Conservation (phyloP, 1,284 basidiomycete species). For the Golubevia sp. region DNA sequence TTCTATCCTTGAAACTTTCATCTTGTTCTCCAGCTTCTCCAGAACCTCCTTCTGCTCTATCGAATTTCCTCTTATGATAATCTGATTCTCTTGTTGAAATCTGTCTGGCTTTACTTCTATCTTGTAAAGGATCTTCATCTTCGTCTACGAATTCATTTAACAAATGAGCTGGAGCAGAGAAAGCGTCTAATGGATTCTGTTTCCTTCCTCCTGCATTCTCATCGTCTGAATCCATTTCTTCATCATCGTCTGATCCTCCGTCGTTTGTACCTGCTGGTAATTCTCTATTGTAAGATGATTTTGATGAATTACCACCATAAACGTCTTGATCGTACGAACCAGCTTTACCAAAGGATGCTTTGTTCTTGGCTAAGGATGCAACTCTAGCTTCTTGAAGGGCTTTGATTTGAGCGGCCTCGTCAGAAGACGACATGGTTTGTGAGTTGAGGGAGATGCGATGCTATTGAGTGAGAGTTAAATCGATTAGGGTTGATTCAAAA, state of each 20-base stretch:
- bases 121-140: slow-evolving; percentile 47
- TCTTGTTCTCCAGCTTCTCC: slow-evolving; percentile 22
- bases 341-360: slow-evolving; percentile 21
- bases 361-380: neutral
- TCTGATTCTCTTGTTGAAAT: slow-evolving; percentile 53
- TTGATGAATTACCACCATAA: slow-evolving; percentile 24
- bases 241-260: slow-evolving; percentile 11
- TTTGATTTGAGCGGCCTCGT: neutral
- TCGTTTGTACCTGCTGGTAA: slow-evolving; percentile 25
- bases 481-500: too few species aligned
- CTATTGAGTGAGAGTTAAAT: too few species aligned
- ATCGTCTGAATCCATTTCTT: slow-evolving; percentile 24
- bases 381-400: neutral
- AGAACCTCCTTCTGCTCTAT: slow-evolving; percentile 13
- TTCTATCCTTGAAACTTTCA: slow-evolving; percentile 50
- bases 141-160: slow-evolving; percentile 54
- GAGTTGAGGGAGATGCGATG: too few species aligned
- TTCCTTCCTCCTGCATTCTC: slow-evolving; percentile 3
- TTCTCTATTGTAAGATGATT: slow-evolving; percentile 39
- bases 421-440: neutral
- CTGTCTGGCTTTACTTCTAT: slow-evolving; percentile 42
- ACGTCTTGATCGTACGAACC: slow-evolving; percentile 38
- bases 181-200: slow-evolving; percentile 52
- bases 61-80: slow-evolving; percentile 55
- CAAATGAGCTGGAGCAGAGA: slow-evolving; percentile 53